Evolutionary conservation across 2,329 filamentous ascomycete genomes (phyloP).

Genomic region (Fusarium xyrophilum): DNA sequence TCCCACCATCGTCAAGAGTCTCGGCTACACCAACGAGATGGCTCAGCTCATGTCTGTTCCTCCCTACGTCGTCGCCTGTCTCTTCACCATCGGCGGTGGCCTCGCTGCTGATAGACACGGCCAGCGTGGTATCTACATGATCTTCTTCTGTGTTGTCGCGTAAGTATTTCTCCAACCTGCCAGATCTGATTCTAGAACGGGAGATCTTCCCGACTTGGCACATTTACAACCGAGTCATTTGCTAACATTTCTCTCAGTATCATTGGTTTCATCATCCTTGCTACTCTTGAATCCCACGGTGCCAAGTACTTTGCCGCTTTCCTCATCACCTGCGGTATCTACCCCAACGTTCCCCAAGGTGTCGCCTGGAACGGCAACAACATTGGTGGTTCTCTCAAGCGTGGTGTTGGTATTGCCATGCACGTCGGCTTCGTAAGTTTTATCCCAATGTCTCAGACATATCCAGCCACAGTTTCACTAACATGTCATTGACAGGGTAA

Average conservation of each 20-base stretch:
- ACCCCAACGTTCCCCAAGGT: slow-evolving; percentile 62
- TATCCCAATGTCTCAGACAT: background rate
- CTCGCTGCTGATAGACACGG: slow-evolving; percentile 51
- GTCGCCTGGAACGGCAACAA: slow-evolving; percentile 68
- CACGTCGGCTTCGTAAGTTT: slow-evolving; percentile 54
- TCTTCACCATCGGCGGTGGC: slow-evolving; percentile 50
- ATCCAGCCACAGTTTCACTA: slow-evolving; percentile 18
- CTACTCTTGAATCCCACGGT: slow-evolving; percentile 44
- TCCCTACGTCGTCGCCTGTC: slow-evolving; percentile 48
- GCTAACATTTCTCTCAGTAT: slow-evolving; percentile 41
- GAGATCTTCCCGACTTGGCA: slow-evolving; percentile 19
- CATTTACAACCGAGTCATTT: background rate
- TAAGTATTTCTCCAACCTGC: slow-evolving; percentile 32
- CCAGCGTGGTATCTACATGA: slow-evolving; percentile 50
- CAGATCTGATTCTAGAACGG: slow-evolving; percentile 8
- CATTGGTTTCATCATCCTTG: slow-evolving; percentile 45
- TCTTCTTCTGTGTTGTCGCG: slow-evolving; percentile 47
- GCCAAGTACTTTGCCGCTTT: slow-evolving; percentile 59
- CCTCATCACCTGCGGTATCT: slow-evolving; percentile 50
- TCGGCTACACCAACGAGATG: slow-evolving; percentile 48
- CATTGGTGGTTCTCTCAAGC: slow-evolving; percentile 62
- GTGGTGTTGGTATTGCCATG: slow-evolving; percentile 63
- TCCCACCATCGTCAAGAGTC: slow-evolving; percentile 47
- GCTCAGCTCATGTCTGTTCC: slow-evolving; percentile 51
- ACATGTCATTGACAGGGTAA: slow-evolving; percentile 44